These are phyloP conservation scores for Colletotrichum tropicale DNA, from an alignment of 2,329 filamentous ascomycete genomes.

Conservation along the genomic window DNA sequence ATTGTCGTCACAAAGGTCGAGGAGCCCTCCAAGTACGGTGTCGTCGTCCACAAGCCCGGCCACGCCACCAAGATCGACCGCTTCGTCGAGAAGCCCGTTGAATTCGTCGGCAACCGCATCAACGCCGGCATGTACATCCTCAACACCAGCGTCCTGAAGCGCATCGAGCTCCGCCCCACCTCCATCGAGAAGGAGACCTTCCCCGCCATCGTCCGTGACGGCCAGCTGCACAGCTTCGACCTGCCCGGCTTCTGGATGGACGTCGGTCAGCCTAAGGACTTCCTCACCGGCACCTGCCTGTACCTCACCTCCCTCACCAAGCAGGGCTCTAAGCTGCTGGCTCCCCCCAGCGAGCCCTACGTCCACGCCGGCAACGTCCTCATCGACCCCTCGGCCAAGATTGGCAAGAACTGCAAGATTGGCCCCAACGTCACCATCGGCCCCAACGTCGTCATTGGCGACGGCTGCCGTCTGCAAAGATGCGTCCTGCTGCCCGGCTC, in stretches of 20 bases:
- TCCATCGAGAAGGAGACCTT: constrained; percentile 99
- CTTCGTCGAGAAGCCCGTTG: constrained; percentile 98
- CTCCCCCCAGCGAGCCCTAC: constrained; percentile 74
- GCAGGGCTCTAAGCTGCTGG: constrained; percentile 85
- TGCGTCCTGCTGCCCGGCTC: constrained; percentile 87
- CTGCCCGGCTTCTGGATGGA: constrained; percentile 99
- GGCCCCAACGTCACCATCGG: constrained; percentile 97
- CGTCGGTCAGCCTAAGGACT: constrained; percentile 97
- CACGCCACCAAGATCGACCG: constrained; percentile 93
- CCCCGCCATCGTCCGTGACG: constrained; percentile 89
- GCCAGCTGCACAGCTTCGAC: constrained; percentile 93
- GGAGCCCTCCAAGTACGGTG: constrained; percentile 98
- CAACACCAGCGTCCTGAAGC: constrained; percentile 86
- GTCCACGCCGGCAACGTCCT: constrained; percentile 95
- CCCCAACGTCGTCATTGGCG: constrained; percentile 88
- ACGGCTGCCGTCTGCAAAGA: constrained; percentile 92
- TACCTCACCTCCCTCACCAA: constrained; percentile 94
- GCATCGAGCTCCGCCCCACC: constrained; percentile 94
- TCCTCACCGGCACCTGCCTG: constrained; percentile 92
- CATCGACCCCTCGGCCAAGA: constrained; percentile 92
- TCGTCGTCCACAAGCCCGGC: constrained; percentile 95
- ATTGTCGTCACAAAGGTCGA: constrained; percentile 99
- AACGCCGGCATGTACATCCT: constrained; percentile 98
- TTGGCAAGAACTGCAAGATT: constrained; percentile 98
- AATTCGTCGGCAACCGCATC: constrained; percentile 98